Evolutionary conservation across 345 rosid genomes (phyloP), one percentile per base, ranked within the genome.

Genomic region (Crucihimalaya himalaica): DNA sequence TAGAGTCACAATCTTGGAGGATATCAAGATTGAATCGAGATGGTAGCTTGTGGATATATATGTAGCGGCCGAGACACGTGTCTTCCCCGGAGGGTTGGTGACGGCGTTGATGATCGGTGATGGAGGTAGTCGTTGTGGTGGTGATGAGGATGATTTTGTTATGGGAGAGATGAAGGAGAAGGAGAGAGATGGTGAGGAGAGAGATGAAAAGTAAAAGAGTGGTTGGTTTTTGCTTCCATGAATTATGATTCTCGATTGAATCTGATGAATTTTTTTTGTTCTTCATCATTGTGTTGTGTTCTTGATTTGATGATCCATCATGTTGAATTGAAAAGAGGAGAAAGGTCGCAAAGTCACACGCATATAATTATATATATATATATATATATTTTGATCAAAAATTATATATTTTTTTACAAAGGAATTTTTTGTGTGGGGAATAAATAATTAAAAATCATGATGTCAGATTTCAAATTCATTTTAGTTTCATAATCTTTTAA

Each of bases 11-110:
- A 19, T 85, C 58, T 46, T 69, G 32, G 34, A 87, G 27, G 4
- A 89, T 42, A 6, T 80, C 85, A 14, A 46, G 27, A 35, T 87
- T 89, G 71, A 89, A 89, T 25, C 82, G 46, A 15, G 74, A 70
- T 0, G 91, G 89, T 39, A 89, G 75, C 8, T 78, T 48, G 19
- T 85, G 83, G 43, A 83, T 78, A 8, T 84, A 85, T 27, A 89
- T 48, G 58, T 84, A 89, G 12, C 61, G 72, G 10, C 87, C 88
- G 0, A 58, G 45, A 35, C 89, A 89, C 0, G 78, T 25, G 53
- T 84, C 80, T 0, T 39, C 51, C 34, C 20, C 14, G 12, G 42
- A 1, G n/a, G 64, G 0, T 18, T 29, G 23, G 0, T 54, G 47
- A 56, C 4, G 23, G 14, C 4, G 20, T 20, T 16, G 68, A 3